phyloP scores from a whole-genome alignment of 169 alveolate species.

The Toxoplasma gondii region DNA sequence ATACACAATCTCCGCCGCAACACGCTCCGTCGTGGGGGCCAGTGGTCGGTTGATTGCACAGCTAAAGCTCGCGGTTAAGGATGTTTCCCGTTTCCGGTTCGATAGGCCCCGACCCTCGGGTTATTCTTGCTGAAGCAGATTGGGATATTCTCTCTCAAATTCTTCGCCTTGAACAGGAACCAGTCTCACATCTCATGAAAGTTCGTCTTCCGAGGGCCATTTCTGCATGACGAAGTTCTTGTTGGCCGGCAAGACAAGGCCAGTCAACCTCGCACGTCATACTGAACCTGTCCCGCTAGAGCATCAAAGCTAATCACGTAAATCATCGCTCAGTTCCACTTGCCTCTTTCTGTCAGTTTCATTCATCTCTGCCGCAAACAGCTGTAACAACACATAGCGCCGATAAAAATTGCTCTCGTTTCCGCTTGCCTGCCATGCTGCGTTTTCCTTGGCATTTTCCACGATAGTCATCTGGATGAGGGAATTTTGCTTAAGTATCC shows the following conservation, averaged over 20 bases:
- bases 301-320: too few relatives aligned
- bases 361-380: neutral
- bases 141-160: neutral
- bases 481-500: neutral
- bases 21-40: too few relatives aligned
- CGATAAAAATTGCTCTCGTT: neutral
- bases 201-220: constrained; percentile 7
- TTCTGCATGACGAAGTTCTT: neutral
- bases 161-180: neutral
- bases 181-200: neutral
- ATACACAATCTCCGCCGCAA: too few relatives aligned
- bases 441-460: constrained; percentile 55
- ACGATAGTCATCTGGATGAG: constrained; percentile 21
- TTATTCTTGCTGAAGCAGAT: neutral
- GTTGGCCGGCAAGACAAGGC: constrained; percentile 18
- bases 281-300: constrained; percentile 30
- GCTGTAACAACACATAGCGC: neutral
- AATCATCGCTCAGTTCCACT: neutral
- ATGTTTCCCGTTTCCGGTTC: constrained; percentile 7
- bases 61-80: too few relatives aligned
- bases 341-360: neutral
- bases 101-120: neutral
- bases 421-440: constrained; percentile 34
- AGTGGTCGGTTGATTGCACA: too few relatives aligned
- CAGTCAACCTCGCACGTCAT: constrained; percentile 33